Base-by-base conservation (phyloP, 2,329 filamentous ascomycete species). In the Cercospora citrullina region DNA sequence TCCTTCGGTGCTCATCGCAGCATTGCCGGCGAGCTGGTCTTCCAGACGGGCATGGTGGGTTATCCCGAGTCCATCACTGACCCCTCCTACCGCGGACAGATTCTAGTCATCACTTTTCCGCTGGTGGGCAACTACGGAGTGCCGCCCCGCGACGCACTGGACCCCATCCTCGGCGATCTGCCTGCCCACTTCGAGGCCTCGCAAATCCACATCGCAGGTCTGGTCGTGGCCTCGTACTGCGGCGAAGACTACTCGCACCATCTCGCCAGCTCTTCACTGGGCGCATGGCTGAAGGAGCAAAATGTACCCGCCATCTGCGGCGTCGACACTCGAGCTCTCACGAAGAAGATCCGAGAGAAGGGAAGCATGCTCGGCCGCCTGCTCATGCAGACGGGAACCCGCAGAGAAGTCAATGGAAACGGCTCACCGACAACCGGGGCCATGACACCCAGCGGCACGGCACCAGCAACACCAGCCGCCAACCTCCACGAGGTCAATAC, bases 31-130 rank as follows among this genome's bases (percentile, higher is more conserved):
- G 95, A 99, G 86, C 86, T 99, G 80, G 95, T 99, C 82, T 99
- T 99, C 85, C 94, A 98, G 87, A 99, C 95, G 67, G 95, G 95
- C 81, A 97, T 98, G 94, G 95, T 98, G 75, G 95, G 95, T 78
- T 99, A 99, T 80, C 94, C 95, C 51, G 95, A 99, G 85, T 96
- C 91, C 59, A 86, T 95, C 75, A 94, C 92, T 69, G 92, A 95
- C 78, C 92, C 92, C 73, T 94, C 92, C 60, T 94, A 95, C 82
- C 90, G 91, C 60, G 92, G 92, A 70, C 94, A 99, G 84, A 97
- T 99, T 75, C 87, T 99, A 75, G 94, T 98, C 81, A 89, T 98
- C 77, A 99, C 94, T 64, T 97, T 97, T 80, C 95, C 94, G 68
- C 86, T 98, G 45, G 91, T 97, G 68, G 94, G 94, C 80, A 99